Conservation (phyloP, 129 eudicot species). For the Logfia minima region DNA sequence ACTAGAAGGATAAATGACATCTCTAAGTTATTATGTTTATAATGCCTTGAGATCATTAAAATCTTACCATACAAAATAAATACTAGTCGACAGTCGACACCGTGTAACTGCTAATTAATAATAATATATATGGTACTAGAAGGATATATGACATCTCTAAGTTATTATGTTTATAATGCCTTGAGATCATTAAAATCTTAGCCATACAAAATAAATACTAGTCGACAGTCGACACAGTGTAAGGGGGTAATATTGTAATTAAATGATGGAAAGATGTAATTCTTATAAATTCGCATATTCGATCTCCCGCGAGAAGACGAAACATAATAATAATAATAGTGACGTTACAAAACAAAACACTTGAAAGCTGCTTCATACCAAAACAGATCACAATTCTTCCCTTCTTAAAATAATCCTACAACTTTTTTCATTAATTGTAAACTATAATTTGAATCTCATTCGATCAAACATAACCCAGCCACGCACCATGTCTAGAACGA, state of each 20-base stretch:
- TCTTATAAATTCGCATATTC: slow-evolving; percentile 36
- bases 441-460: not conserved
- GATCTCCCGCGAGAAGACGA: slow-evolving; percentile 21
- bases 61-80: too few species aligned
- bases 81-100: not conserved
- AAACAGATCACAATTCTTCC: slow-evolving; percentile 2
- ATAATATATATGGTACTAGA: too few species aligned
- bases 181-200: too few species aligned
- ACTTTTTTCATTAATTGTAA: not conserved
- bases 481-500: slow-evolving; percentile 26
- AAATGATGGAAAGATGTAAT: slow-evolving; percentile 14
- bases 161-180: too few species aligned
- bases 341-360: slow-evolving; percentile 29
- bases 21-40: too few species aligned
- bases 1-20: too few species aligned
- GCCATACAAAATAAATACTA: too few species aligned
- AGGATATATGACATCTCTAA: too few species aligned
- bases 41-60: too few species aligned
- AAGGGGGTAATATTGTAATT: slow-evolving; percentile 25
- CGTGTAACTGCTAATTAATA: not conserved
- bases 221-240: not conserved
- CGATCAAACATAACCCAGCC: not conserved
- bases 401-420: not conserved
- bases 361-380: slow-evolving; percentile 18
- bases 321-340: not conserved